phyloP scores from a whole-genome alignment of 2,329 filamentous ascomycete species.

The Akanthomyces lecanii region DNA sequence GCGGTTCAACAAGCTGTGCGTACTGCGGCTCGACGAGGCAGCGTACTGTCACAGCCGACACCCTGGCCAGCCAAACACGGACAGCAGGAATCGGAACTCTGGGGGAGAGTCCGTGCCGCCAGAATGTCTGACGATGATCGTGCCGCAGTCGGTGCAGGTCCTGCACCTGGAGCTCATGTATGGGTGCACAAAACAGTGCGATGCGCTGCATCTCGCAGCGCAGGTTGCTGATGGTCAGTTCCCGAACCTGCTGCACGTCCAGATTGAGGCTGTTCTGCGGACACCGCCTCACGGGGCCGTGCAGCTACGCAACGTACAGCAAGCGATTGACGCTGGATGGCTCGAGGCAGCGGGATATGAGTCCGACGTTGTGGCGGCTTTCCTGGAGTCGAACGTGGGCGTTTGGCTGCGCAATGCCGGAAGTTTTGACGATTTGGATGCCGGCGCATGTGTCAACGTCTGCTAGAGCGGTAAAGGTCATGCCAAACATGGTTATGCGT shows the following conservation, averaged over 20 bases:
- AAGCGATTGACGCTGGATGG: not conserved
- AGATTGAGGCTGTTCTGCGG: not conserved
- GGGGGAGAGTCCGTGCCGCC: not conserved
- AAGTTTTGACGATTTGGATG: not conserved
- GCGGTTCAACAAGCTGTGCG: not conserved
- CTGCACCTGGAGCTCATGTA: not conserved
- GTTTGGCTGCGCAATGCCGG: not conserved
- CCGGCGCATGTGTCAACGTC: not conserved
- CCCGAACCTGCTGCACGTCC: not conserved
- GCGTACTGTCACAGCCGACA: not conserved
- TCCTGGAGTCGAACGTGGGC: not conserved
- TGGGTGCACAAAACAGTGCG: not conserved
- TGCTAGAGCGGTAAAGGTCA: too few relatives aligned
- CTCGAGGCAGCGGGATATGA: not conserved
- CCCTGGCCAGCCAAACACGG: not conserved
- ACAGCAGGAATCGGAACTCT: not conserved
- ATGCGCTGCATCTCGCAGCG: not conserved
- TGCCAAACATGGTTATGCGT: too few relatives aligned
- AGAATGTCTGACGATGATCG: not conserved
- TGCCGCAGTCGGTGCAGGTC: not conserved
- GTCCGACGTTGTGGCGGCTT: not conserved
- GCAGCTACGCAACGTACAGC: not conserved
- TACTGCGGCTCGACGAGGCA: not conserved
- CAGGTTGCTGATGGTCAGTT: not conserved
- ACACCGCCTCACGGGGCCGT: not conserved